Evolutionary conservation across 352 stramenopile genomes (phyloP), one percentile per base, ranked within the genome.

Genomic region (Phytopythium cucurbitacearum): DNA sequence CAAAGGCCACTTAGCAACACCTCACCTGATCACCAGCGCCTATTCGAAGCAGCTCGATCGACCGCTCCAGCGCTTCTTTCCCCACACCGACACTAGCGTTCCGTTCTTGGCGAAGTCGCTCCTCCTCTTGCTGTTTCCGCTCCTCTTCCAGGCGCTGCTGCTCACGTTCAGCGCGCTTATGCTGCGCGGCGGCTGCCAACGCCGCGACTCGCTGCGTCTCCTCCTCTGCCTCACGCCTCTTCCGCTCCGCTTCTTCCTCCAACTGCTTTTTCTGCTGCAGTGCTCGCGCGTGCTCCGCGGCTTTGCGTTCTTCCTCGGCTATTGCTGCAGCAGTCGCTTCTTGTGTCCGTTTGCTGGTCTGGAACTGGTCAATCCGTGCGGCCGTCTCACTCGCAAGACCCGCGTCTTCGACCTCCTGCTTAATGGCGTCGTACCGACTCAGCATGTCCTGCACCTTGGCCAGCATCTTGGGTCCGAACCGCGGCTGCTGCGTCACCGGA

Each of bases 391-490:
- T 57, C 42, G 80, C 44, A 37, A 78, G 55, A 3, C 54, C 15
- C 32, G 68, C 28, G 3, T 70, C 59, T 1, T 66, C 49, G 39
- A 80, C n/a, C 35, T 66, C 51, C 2, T 59, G 41, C 39, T 69
- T 60, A n/a, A 87, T 41, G 3, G 46, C 49, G 32, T 91, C 73
- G 37, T 84, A 87, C 15, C 64, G 62, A 46, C 46, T 41, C 50
- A 91, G 60, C 60, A 94, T 51, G 36, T 69, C 66, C 37, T 73
- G 56, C 7, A 91, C 84, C 54, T 77, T 85, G 7, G 64, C 60
- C 57, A 87, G 59, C 69, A 89, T 94, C 56, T 88, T 88, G 15
- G 84, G 81, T 0, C 84, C 84, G 33, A 91, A 91, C 7, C 84
- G 77, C 41, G 81, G 78, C 28, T 77, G 62, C 37, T 82, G 78